These are phyloP conservation scores for Fusarium proliferatum DNA, from an alignment of 2,329 filamentous ascomycete species.

Conservation along the genomic window DNA sequence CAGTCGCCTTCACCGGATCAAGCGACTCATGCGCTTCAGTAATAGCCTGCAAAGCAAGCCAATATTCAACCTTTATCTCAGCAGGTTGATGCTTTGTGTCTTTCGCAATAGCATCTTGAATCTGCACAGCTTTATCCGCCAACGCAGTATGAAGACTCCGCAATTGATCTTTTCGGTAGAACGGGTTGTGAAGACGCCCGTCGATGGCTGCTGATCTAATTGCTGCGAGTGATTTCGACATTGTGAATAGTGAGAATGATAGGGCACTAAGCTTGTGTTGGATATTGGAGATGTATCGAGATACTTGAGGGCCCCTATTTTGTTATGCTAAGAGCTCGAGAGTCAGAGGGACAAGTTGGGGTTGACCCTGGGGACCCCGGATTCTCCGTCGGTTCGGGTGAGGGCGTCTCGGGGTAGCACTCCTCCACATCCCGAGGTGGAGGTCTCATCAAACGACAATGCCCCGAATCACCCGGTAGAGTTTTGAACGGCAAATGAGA, in stretches of 20 bases:
- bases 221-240: slow-evolving; percentile 32
- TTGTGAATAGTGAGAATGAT: background rate
- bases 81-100: slow-evolving; percentile 28
- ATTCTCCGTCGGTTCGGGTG: slow-evolving; percentile 21
- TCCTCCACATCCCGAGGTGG: slow-evolving; percentile 37
- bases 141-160: slow-evolving; percentile 22
- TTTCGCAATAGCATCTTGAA: slow-evolving; percentile 35
- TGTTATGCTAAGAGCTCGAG: background rate
- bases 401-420: background rate
- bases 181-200: slow-evolving; percentile 33
- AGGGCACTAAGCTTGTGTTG: background rate
- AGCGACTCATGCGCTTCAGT: slow-evolving; percentile 24
- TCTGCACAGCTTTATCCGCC: slow-evolving; percentile 15
- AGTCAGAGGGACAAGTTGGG: background rate
- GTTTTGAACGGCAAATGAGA: background rate
- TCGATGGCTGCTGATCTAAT: slow-evolving; percentile 35
- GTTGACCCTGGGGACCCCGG: slow-evolving; percentile 10
- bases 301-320: background rate
- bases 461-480: background rate
- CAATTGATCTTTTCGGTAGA: slow-evolving; percentile 38
- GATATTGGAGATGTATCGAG: background rate
- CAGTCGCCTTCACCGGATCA: slow-evolving; percentile 16
- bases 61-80: slow-evolving; percentile 39
- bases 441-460: background rate
- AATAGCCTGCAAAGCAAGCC: slow-evolving; percentile 34